Base-by-base conservation (phyloP, 495 filamentous ascomycete species). In the Penicillium tannophilum region DNA sequence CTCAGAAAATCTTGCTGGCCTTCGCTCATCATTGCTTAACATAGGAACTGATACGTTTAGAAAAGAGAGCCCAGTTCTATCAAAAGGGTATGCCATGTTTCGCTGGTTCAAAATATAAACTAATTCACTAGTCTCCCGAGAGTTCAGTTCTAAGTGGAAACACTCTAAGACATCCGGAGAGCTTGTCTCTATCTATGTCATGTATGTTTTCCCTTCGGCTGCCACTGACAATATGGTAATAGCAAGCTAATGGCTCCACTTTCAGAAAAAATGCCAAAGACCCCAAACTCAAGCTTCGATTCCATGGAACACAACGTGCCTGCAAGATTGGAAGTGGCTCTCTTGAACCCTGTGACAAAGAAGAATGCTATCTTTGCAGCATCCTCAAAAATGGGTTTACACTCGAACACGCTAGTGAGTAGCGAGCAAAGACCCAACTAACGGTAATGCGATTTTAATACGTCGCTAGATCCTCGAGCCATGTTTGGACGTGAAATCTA, bases 271-370 rank as follows among this genome's bases (percentile, higher is more conserved):
- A 47, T 16, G 10, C 20, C 6, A 47, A 47, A 47, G 20, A 28
- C 45, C 45, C 45, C 20, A 20, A 47, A 11, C 45, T 47, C 9
- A 1, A 47, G 24, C 45, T 47, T 47, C 45, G 45, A 4, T 47
- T 47, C 23, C 45, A 47, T 47, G 45, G 45, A 47, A 47, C 45
- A 11, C 45, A 16, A 28, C 45, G 45, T 6, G 45, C 45, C 19
- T 47, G 45, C 23, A 28, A 11, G 8, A 47, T 47, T 28, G 45
- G 45, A 14, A 47, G 20, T 47, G 12, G 20, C 23, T 28, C 45
- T 47, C 23, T 47, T 28, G 45, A 47, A 26, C 45, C 20, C 2
- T 47, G 45, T 30, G 45, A 47, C 23, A 47, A 47, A 6, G 3
- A 6, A 1, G 45, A 47, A 28, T 47, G 45, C 14, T 24, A 47